Percentiles rank a stretch among this genome's conserved stretches.
These are phyloP conservation scores for Apiotrichum brassicae DNA, from an alignment of 1,284 basidiomycete genomes.

Conservation along the genomic window DNA sequence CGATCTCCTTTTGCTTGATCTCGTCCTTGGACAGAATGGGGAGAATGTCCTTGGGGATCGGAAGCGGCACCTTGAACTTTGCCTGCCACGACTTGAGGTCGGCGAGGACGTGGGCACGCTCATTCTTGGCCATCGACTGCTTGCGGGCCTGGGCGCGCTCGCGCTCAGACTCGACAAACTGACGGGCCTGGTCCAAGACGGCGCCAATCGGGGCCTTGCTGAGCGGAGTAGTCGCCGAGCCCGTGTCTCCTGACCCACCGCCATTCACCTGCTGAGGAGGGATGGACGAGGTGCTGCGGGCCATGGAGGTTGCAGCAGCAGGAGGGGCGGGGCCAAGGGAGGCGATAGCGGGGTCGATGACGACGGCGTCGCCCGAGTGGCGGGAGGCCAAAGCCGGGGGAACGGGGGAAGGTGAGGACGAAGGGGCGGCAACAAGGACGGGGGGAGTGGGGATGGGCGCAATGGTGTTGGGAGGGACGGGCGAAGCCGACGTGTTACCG, in stretches of 20 bases:
- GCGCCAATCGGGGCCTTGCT: slow-evolving; percentile 18
- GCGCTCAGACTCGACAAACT: slow-evolving; percentile 83
- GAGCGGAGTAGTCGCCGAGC: slow-evolving; percentile 6
- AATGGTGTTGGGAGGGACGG: slow-evolving; percentile 11
- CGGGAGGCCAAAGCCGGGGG: slow-evolving; percentile 6
- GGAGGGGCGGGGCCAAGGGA: slow-evolving; percentile 13
- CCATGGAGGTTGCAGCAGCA: slow-evolving; percentile 5
- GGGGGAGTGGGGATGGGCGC: slow-evolving; percentile 24
- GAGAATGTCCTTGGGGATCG: slow-evolving; percentile 90
- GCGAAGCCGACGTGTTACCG: slow-evolving; percentile 1
- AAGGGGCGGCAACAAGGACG: neutral
- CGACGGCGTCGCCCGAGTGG: slow-evolving; percentile 20
- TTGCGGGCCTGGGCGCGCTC: slow-evolving; percentile 83
- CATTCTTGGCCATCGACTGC: slow-evolving; percentile 80
- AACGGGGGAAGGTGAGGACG: slow-evolving; percentile 1
- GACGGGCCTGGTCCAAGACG: slow-evolving; percentile 58
- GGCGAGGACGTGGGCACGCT: slow-evolving; percentile 56
- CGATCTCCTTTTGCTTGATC: slow-evolving; percentile 73
- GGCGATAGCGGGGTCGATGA: slow-evolving; percentile 19
- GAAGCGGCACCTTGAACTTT: slow-evolving; percentile 90
- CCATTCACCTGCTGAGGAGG: slow-evolving; percentile 6
- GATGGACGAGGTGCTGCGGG: slow-evolving; percentile 17
- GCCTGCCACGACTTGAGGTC: slow-evolving; percentile 88
- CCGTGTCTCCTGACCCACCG: slow-evolving; percentile 13
- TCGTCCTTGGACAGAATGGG: slow-evolving; percentile 84